Base-by-base conservation (phyloP, 2,329 filamentous ascomycete genomes). In the Orbilia oligospora region DNA sequence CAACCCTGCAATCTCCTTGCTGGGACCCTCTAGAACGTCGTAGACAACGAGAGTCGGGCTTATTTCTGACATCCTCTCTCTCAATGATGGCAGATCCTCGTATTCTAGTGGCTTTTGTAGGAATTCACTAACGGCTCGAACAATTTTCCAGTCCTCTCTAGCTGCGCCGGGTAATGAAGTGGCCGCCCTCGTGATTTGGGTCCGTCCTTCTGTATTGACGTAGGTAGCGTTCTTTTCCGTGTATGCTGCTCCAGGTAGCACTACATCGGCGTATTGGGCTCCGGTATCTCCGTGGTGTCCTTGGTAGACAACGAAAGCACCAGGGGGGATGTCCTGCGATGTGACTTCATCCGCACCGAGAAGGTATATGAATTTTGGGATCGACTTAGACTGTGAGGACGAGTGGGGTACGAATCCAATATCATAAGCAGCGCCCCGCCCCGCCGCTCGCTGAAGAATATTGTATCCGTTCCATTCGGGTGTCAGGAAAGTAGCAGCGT, bases 91-190 rank as follows among this genome's bases (percentile, higher is more conserved):
- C 64, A 99, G 89, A 83, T 98, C 94, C 82, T 99, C 95, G 83
- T 98, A 99, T 22, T 94, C 93, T 67, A 99, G 89, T 81, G 94
- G 91, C 30, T 88, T 90, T 78, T 92, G 93, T 16, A 99, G 88
- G 86, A 97, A 97, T 86, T 98, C 96, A 83, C 92, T 96, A 71
- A 89, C 90, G 18, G 96, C 96, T 81, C 96, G 93, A 82, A 99
- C 91, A 83, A 99, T 98, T 90, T 98, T 99, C 96, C 96, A 99
- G 87, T 99, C 96, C 80, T 96, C 95, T 83, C 96, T 90, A 71
- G 95, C 90, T 67, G 94, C 96, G 77, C 96, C 96, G 24, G 94
- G 93, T 81, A 97, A 88, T 55, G 92, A 92, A 44, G 94, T 97
- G 33, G 96, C 96, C 58, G 93, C 91, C 81, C 96, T 92, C 68